Base-by-base conservation (phyloP, 345 rosid species). In the Durio zibethinus region DNA sequence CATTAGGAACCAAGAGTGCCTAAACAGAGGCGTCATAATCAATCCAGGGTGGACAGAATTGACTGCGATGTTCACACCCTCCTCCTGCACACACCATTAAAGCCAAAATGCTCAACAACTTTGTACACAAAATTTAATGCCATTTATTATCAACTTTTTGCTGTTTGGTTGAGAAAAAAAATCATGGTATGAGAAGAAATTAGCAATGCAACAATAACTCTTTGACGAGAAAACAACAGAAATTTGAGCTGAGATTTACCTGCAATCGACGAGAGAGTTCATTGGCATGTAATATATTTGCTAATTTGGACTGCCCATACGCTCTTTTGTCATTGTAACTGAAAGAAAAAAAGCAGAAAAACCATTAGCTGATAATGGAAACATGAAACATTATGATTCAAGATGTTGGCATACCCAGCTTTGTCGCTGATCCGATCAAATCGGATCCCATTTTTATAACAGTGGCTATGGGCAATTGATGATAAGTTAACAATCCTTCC, bases 11-110 rank as follows among this genome's bases (percentile, higher is more conserved):
- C 89, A 83, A 25, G 92, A 84, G 81, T 96, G 81, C 81, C 80
- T 88, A 80, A 93, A 86, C 65, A 96, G 97, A 81, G 89, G 88
- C 0, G 99, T 96, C 97, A 92, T 91, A 70, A 93, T 96, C 53
- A 96, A 74, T 25, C 99, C 99, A 1, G 99, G 99, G 67, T 96
- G 99, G 43, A 92, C 88, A 7, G 97, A 92, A 53, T 93, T 96
- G n/a, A 84, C 97, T 4, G 97, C 92, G 67, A 96, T 87, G 79
- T 92, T 90, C 12, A 80, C 89, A 14, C 94, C 94, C 48, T 91
- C 98, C 75, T 85, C 94, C 97, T 95, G n/a, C n/a, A 88, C 33
- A 36, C 0, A 76, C 15, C 73, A 40, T 36, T 21, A 9, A 52
- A 9, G 5, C 47, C 12, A 23, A 40, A 43, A 48, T 43, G 27